phyloP scores from a whole-genome alignment of 805 yeast genomes.

The Kockiozyma suomiensis region DNA sequence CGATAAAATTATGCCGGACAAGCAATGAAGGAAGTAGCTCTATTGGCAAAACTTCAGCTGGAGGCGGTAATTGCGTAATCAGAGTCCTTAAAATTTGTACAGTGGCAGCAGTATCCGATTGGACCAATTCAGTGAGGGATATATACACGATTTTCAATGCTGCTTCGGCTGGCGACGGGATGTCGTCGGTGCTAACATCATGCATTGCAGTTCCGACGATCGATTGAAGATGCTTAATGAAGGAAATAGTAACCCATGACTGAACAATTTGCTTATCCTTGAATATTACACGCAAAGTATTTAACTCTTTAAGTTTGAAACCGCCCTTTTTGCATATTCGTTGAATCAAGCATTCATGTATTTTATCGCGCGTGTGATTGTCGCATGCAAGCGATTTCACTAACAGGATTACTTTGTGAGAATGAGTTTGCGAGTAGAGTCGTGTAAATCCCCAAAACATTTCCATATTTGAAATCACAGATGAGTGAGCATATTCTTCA shows the following conservation, averaged over 20 bases:
- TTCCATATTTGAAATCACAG: slow-evolving; percentile 20
- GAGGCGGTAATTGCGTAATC: slow-evolving; percentile 22
- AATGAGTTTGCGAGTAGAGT: slow-evolving; percentile 20
- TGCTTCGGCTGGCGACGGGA: slow-evolving; percentile 20
- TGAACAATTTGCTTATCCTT: slow-evolving; percentile 8
- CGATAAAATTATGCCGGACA: slow-evolving; percentile 19
- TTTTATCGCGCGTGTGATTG: not conserved
- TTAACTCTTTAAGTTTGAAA: slow-evolving; percentile 19
- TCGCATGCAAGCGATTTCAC: slow-evolving; percentile 14
- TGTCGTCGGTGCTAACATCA: not conserved
- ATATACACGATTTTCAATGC: slow-evolving; percentile 23
- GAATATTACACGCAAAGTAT: slow-evolving; percentile 18
- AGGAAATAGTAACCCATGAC: slow-evolving; percentile 12
- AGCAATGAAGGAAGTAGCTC: slow-evolving; percentile 25
- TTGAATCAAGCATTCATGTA: not conserved
- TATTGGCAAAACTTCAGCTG: slow-evolving; percentile 11
- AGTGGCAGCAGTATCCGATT: slow-evolving; percentile 1
- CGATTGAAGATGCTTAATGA: slow-evolving; percentile 7
- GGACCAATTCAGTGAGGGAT: slow-evolving; percentile 16
- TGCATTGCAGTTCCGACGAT: slow-evolving; percentile 7
- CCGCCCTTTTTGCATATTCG: slow-evolving; percentile 3
- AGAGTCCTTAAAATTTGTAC: not conserved
- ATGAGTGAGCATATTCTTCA: slow-evolving; percentile 14
- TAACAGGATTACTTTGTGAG: not conserved
- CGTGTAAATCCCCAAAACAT: slow-evolving; percentile 32